Evolutionary conservation across 73 alveolate genomes (phyloP).

Genomic region (Chromera velia): DNA sequence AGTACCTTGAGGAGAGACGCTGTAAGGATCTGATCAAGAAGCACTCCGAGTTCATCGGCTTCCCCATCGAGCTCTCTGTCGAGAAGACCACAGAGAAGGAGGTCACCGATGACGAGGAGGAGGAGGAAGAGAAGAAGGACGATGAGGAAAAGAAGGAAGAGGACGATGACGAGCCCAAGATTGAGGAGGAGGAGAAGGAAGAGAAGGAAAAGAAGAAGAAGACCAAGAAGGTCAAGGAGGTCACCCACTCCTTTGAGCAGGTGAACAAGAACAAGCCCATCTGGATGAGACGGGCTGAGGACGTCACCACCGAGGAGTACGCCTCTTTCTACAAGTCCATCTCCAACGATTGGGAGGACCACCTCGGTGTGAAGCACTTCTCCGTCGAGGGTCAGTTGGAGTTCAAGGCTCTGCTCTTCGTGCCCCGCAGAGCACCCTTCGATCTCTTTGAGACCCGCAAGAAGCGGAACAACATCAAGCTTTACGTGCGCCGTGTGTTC

Average conservation of each 20-base stretch:
- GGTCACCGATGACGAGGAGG: constrained; percentile 65
- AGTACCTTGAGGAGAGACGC: constrained; percentile 78
- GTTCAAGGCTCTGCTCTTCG: constrained; percentile 95
- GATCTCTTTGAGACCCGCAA: constrained; percentile 97
- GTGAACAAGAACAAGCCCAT: constrained; percentile 97
- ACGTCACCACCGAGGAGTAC: constrained; percentile 95
- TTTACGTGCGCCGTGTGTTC: constrained; percentile 94
- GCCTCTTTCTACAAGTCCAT: constrained; percentile 93
- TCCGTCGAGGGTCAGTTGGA: constrained; percentile 98
- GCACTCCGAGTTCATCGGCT: constrained; percentile 85
- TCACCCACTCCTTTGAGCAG: constrained; percentile 93
- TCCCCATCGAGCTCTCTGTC: constrained; percentile 75
- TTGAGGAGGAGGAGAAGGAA: constrained; percentile 66
- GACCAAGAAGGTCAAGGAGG: constrained; percentile 95
- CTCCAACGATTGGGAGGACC: constrained; percentile 99
- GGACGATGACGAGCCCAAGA: constrained; percentile 68
- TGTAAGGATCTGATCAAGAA: constrained; percentile 75
- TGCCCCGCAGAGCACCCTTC: constrained; percentile 99
- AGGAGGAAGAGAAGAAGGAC: constrained; percentile 58
- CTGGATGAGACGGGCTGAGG: constrained; percentile 96
- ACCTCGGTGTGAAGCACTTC: constrained; percentile 94
- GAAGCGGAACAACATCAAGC: constrained; percentile 75
- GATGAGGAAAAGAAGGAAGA: constrained; percentile 53
- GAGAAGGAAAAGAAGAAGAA: constrained; percentile 87
- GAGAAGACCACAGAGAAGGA: constrained; percentile 78